Evolutionary conservation across 1,284 basidiomycete species (phyloP), one percentile per base, ranked within the genome.

Genomic region (Gymnopus androsaceus): DNA sequence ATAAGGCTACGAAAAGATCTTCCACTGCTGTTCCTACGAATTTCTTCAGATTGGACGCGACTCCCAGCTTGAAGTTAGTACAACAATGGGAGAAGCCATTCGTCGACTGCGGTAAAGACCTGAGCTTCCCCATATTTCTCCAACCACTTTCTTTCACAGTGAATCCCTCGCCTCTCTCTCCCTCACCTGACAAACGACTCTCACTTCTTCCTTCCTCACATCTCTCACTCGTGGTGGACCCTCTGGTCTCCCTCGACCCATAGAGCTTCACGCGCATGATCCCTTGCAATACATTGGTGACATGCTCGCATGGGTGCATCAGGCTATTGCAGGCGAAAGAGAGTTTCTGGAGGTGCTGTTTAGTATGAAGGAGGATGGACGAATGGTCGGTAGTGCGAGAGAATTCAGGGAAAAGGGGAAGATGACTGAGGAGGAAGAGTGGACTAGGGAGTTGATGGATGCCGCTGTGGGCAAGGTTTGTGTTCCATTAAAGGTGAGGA

Each of bases 221-320:
- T 95, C 95, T 0, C 79, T 98, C 15, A 98, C 94, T 0, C 83
- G 92, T 9, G 95, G 96, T 12, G 93, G 93, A 0, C 92, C 92
- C 0, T 87, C 88, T 33, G 92, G 93, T 25, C 77, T 94, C 1
- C 93, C 95, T 0, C 84, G 95, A 2, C 95, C 96, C 0, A 98
- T 99, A 61, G 96, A 99, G 71, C 79, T 98, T 3, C 95, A 98
- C 67, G 96, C 96, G 0, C 96, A 99, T 66, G 96, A 99, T 69
- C 95, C 96, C 0, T 81, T 94, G 60, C 87, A 95, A 25, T 99
- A 99, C 69, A 88, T 97, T 12, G 95, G 96, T 17, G 96, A 98
- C 70, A 98, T 99, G 93, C 84, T 99, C 3, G 96, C 95, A 0
- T 99, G 96, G 97, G 88, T 98, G 1, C 96, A 99, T 72, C 97